Evolutionary conservation across 148 eudicot genomes (phyloP).

Genomic region (Chenopodium album): DNA sequence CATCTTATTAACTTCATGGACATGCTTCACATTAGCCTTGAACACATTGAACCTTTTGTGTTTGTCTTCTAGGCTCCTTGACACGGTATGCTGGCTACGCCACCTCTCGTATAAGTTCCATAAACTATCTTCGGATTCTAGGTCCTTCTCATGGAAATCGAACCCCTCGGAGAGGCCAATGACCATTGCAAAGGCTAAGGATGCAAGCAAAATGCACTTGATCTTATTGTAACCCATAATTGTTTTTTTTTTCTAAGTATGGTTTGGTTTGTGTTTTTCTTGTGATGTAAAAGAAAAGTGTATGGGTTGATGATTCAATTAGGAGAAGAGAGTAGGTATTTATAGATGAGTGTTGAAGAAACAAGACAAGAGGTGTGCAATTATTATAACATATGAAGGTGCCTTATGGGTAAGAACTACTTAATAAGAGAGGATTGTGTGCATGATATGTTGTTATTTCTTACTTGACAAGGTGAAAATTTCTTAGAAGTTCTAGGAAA

Average conservation of each 20-base stretch:
- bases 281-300: conserved; percentile 3
- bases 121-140: conserved; percentile 75
- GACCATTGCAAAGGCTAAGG: conserved; percentile 47
- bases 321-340: conserved; percentile 27
- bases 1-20: conserved; percentile 59
- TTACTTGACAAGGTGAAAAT: neutral
- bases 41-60: conserved; percentile 81
- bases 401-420: conserved; percentile 49
- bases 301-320: conserved; percentile 13
- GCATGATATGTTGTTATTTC: neutral
- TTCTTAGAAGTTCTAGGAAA: neutral
- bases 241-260: neutral
- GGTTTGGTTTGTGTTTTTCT: conserved; percentile 7
- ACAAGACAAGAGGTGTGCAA: neutral
- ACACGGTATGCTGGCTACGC: conserved; percentile 89
- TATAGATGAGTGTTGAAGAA: conserved; percentile 34
- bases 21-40: conserved; percentile 66
- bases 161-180: conserved; percentile 46
- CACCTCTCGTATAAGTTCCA: conserved; percentile 92
- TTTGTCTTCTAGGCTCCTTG: conserved; percentile 68
- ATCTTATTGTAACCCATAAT: conserved; percentile 43
- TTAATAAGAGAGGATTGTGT: neutral
- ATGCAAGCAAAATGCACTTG: conserved; percentile 39
- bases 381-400: conserved; percentile 33
- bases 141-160: conserved; percentile 64